Evolutionary conservation across 2,329 filamentous ascomycete species (phyloP), one percentile per base, ranked within the genome.

Genomic region (Penicillium sp.): DNA sequence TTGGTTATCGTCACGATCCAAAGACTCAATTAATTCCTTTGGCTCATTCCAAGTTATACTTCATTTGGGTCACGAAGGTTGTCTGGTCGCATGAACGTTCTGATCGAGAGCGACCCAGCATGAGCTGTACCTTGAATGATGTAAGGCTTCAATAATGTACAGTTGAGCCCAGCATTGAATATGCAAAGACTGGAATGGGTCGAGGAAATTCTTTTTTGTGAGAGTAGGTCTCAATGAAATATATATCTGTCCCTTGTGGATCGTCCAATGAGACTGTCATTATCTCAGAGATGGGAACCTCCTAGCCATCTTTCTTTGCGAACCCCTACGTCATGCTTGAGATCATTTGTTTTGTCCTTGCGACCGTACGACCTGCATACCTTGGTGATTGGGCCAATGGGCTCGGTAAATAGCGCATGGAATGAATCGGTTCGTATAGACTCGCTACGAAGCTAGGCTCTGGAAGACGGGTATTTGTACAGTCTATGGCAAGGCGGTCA

Each of bases 371-470:
- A 10, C 30, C 28, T 30, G 4, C 4, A 33, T 30, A 49, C 46
- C 28, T 22, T 19, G 8, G 13, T 51, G 30, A 51, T 51, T 51
- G 46, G 46, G n/a, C 7, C 2, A 8, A 51, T 22, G 28, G 26
- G 35, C 28, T 51, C 46, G 46, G 46, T 51, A 51, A 51, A 51
- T 51, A 28, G 28, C 46, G 46, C 46, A 51, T 8, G 8, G 40
- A 13, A 51, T 8, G 46, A 51, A 51, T 30, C 46, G 46, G 46
- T 51, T 51, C 46, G 28, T 51, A 28, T 28, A 28, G 40, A 33
- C 30, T 33, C 10, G 30, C 30, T 33, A 11, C 11, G 30, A 43
- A 46, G 46, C 46, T 51, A 22, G 35, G 46, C 46, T 51, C 28
- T 35, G 26, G 46, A 6, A 2, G 46, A 28, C 25, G 46, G 28